Evolutionary conservation across 2,329 filamentous ascomycete species (phyloP).

Genomic region (Cladosporium sp.): DNA sequence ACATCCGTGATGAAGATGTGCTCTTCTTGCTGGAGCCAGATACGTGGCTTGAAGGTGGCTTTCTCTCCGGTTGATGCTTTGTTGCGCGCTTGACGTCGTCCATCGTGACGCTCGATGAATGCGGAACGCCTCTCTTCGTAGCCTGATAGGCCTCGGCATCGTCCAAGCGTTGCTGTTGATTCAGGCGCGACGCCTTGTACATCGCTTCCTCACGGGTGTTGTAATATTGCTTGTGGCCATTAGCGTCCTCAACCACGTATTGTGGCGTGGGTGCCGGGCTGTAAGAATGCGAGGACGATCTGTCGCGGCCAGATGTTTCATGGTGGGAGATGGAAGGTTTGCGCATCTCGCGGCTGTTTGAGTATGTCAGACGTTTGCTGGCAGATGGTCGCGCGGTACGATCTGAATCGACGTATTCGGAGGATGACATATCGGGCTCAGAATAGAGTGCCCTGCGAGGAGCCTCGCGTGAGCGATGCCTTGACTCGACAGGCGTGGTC

Average conservation of each 20-base stretch:
- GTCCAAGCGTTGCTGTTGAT: constrained; percentile 18
- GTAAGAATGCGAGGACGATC: too few species aligned
- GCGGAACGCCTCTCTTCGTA: constrained; percentile 18
- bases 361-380: constrained; percentile 17
- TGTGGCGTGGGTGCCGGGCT: constrained; percentile 27
- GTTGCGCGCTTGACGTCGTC: constrained; percentile 24
- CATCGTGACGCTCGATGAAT: constrained; percentile 23
- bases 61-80: constrained; percentile 16
- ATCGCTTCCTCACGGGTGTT: constrained; percentile 23
- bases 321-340: constrained; percentile 30
- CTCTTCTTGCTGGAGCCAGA: constrained; percentile 26
- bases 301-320: constrained; percentile 20
- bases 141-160: constrained; percentile 26
- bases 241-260: constrained; percentile 25
- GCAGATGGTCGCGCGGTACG: constrained; percentile 20
- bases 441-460: constrained; percentile 16
- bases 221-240: constrained; percentile 23
- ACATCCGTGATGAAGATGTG: constrained; percentile 20
- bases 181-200: constrained; percentile 12
- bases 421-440: constrained; percentile 11
- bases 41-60: constrained; percentile 17
- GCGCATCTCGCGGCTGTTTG: constrained; percentile 25
- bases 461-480: constrained; percentile 5
- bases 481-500: constrained; percentile 4
- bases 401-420: constrained; percentile 25